Evolutionary conservation across 495 filamentous ascomycete genomes (phyloP).

Genomic region (Aspergillus incahuasiensis): DNA sequence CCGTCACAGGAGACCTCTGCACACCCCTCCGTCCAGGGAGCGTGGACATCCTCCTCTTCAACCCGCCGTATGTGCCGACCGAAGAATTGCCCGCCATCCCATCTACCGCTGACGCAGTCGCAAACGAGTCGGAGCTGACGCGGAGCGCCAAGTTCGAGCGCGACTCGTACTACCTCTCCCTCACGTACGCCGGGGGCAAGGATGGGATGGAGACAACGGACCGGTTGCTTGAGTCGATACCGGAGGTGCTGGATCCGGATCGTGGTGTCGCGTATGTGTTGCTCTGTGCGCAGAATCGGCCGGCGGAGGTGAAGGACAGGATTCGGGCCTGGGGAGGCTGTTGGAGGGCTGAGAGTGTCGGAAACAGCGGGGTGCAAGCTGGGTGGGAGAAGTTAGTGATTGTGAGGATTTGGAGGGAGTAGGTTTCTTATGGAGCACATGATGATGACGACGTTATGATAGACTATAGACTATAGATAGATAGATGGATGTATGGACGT

Average conservation of each 20-base stretch:
- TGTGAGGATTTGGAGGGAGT: slow-evolving; percentile 66
- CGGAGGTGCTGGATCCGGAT: slow-evolving; percentile 50
- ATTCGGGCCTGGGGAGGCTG: slow-evolving; percentile 51
- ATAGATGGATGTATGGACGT: neutral
- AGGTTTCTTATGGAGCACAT: neutral
- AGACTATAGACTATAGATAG: slow-evolving; percentile 1
- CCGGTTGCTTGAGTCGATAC: slow-evolving; percentile 63
- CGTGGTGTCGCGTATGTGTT: slow-evolving; percentile 84
- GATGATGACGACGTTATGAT: slow-evolving; percentile 3
- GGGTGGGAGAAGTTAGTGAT: slow-evolving; percentile 91
- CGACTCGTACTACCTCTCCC: slow-evolving; percentile 74
- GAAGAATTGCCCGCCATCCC: slow-evolving; percentile 56
- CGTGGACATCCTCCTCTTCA: slow-evolving; percentile 89
- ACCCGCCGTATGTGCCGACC: slow-evolving; percentile 94
- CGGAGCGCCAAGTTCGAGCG: slow-evolving; percentile 50
- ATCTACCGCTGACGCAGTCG: slow-evolving; percentile 10
- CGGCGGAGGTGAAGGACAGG: slow-evolving; percentile 64
- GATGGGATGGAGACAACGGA: slow-evolving; percentile 95
- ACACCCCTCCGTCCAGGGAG: slow-evolving; percentile 47
- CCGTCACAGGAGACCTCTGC: slow-evolving; percentile 62
- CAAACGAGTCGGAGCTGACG: slow-evolving; percentile 22
- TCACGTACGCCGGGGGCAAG: slow-evolving; percentile 81
- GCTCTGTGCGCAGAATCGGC: slow-evolving; percentile 82
- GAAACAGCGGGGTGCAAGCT: slow-evolving; percentile 74
- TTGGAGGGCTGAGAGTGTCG: slow-evolving; percentile 77